Evolutionary conservation across 768 basidiomycete genomes (phyloP).

Genomic region (Trametes villosa): DNA sequence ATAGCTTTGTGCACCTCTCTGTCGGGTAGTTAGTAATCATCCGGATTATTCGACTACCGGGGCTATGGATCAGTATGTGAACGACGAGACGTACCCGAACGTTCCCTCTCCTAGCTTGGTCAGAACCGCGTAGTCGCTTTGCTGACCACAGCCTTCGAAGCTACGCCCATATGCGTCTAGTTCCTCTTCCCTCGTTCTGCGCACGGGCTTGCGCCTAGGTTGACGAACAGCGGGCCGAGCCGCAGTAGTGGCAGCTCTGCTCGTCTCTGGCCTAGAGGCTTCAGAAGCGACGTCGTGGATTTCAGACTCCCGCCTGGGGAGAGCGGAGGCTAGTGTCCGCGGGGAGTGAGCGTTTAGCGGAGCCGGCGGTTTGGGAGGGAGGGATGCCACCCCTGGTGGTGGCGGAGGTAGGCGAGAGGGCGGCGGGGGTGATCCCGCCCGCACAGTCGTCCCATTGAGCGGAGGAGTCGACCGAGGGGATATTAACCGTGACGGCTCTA

Average conservation of each 20-base stretch:
- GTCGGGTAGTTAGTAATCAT: constrained; percentile 18
- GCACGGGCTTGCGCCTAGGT: constrained; percentile 46
- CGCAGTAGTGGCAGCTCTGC: not conserved
- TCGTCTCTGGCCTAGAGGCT: not conserved
- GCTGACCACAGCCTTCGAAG: constrained; percentile 71
- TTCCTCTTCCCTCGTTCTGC: constrained; percentile 67
- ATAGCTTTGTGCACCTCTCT: constrained; percentile 93
- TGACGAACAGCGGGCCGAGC: constrained; percentile 26
- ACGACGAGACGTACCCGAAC: constrained; percentile 93
- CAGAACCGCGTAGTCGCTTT: constrained; percentile 78
- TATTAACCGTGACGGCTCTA: constrained; percentile 20
- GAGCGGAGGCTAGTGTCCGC: not conserved
- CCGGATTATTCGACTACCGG: not conserved
- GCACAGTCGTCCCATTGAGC: constrained; percentile 17
- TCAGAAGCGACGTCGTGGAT: not conserved
- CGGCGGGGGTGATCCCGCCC: constrained; percentile 14
- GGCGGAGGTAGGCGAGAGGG: constrained; percentile 22
- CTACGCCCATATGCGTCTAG: constrained; percentile 64
- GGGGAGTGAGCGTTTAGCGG: constrained; percentile 54
- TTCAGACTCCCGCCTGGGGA: constrained; percentile 19
- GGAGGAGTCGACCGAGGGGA: constrained; percentile 26
- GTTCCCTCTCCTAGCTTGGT: constrained; percentile 96
- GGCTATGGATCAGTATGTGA: constrained; percentile 31
- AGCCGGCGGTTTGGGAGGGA: constrained; percentile 51
- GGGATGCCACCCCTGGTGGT: constrained; percentile 24